Evolutionary conservation across 2,329 filamentous ascomycete species (phyloP), one percentile per base, ranked within the genome.

Genomic region (Penicillium griseofulvum): DNA sequence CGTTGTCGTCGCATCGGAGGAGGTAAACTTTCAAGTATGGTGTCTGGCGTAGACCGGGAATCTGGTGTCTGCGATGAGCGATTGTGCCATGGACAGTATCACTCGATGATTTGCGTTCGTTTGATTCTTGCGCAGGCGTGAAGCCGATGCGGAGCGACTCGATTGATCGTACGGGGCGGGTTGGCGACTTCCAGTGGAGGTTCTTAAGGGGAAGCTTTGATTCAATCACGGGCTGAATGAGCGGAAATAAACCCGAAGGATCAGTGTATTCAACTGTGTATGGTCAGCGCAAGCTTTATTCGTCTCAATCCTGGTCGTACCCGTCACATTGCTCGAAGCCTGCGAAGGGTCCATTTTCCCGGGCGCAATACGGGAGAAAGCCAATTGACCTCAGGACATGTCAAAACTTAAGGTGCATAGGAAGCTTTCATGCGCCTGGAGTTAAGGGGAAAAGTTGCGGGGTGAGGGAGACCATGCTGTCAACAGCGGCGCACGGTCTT

Each of bases 171-270:
- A 97, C 78, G 2, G 94, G 94, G 0, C 94, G 88, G 28, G 88
- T 88, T 58, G 95, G 90, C 14, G 94, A 96, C 73, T 97, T 95
- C 94, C 94, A 99, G 70, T 97, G 91, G 43, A 99, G 85, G 68
- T 97, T 95, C 61, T 87, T 88, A 36, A 99, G 81, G 33, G 94
- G 94, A 0, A 97, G 81, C 52, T 90, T 88, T 39, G 88, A 81
- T 38, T 89, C 81, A 55, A 99, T 80, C 55, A 92, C 86, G 3
- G 90, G 85, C 11, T 88, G 87, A 41, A 97, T 80, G 49, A 93
- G 82, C 56, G 90, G 86, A 76, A 93, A 97, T 60, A 97, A 83
- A 67, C 89, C 87, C 71, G 90, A 89, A 50, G 94, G 93, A 77
- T 99, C 94, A 78, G 89, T 91, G 78, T 96, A 99, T 80, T 97